A percentile compares a stretch with the other conserved stretches of the same genome.
Evolutionary conservation across 2,329 filamentous ascomycete species (phyloP).

Genomic region (Aspergillus luchuensis): DNA sequence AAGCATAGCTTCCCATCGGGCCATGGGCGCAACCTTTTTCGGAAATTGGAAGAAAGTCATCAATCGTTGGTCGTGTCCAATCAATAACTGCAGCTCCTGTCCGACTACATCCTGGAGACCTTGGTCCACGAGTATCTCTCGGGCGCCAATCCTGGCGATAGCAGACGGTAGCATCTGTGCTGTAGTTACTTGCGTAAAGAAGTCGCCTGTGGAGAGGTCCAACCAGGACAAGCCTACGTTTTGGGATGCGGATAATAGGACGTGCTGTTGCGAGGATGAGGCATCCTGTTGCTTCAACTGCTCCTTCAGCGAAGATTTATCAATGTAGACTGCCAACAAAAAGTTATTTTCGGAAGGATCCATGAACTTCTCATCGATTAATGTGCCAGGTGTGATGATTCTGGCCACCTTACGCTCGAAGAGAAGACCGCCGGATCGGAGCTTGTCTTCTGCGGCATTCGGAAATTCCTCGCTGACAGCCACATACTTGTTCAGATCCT

Average conservation of each 20-base stretch:
- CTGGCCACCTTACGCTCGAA: conserved; percentile 84
- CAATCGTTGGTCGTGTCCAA: conserved; percentile 73
- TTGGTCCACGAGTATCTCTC: conserved; percentile 79
- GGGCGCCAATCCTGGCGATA: conserved; percentile 77
- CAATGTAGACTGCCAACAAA: conserved; percentile 74
- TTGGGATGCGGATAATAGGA: conserved; percentile 38
- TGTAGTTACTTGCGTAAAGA: conserved; percentile 78
- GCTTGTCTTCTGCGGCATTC: conserved; percentile 67
- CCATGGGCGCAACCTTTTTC: conserved; percentile 51
- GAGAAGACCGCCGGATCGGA: conserved; percentile 75
- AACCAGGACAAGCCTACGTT: conserved; percentile 84
- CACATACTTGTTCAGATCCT: conserved; percentile 87
- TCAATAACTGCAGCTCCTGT: conserved; percentile 65
- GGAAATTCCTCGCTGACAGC: conserved; percentile 93
- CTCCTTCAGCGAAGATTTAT: conserved; percentile 28
- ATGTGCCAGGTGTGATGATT: conserved; percentile 88
- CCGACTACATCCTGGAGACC: conserved; percentile 59
- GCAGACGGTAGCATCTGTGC: conserved; percentile 74
- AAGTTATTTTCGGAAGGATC: conserved; percentile 94
- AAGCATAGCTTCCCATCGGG: conserved; percentile 74
- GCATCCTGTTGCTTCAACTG: conserved; percentile 26
- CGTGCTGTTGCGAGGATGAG: conserved; percentile 29
- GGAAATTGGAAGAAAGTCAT: conserved; percentile 68
- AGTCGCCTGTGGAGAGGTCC: conserved; percentile 91
- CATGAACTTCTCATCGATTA: conserved; percentile 98